phyloP scores from a whole-genome alignment of 352 stramenopile species.

The Pythium utonaiense region DNA sequence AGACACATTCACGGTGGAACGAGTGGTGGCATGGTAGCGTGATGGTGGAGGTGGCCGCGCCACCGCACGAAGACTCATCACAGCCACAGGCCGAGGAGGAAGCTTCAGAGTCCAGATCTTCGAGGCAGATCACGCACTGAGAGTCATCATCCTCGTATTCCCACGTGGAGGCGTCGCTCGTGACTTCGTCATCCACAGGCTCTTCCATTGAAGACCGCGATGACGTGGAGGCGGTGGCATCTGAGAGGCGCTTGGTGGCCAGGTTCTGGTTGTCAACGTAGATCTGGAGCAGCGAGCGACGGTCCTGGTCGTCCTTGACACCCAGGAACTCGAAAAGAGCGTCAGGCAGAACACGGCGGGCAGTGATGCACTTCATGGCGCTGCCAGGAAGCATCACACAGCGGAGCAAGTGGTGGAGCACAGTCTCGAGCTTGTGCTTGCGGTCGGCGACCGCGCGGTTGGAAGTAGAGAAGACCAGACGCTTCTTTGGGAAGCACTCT shows the following conservation, averaged over 20 bases:
- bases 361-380: constrained; percentile 63
- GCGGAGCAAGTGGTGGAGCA: constrained; percentile 61
- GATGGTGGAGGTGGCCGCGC: constrained; percentile 22
- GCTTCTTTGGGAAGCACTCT: constrained; percentile 60
- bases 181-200: not conserved
- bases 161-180: constrained; percentile 34
- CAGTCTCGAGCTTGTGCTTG: constrained; percentile 55
- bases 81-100: constrained; percentile 22
- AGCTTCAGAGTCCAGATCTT: constrained; percentile 36
- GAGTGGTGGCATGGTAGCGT: constrained; percentile 57
- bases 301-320: constrained; percentile 44
- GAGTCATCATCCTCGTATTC: constrained; percentile 26
- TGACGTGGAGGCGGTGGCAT: constrained; percentile 16
- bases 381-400: constrained; percentile 61
- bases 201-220: constrained; percentile 12
- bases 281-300: constrained; percentile 62
- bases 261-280: constrained; percentile 60
- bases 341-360: constrained; percentile 41
- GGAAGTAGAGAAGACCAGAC: constrained; percentile 40
- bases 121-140: constrained; percentile 50
- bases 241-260: constrained; percentile 27
- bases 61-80: constrained; percentile 20
- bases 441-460: constrained; percentile 32
- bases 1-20: constrained; percentile 74
- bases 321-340: constrained; percentile 61